phyloP scores from a whole-genome alignment of 2,329 filamentous ascomycete species.

The Calonectria leucothoes region DNA sequence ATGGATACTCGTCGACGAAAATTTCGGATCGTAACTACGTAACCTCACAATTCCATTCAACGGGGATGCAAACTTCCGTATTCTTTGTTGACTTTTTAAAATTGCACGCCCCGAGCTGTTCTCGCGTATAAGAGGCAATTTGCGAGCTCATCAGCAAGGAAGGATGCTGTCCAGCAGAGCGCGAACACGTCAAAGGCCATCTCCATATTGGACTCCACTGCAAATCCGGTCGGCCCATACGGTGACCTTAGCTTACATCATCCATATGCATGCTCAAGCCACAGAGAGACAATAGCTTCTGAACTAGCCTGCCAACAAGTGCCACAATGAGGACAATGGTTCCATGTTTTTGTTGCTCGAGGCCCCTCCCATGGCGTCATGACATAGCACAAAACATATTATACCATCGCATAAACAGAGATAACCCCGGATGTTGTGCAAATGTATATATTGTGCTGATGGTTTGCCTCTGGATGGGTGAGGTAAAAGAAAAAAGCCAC shows the following conservation, averaged over 20 bases:
- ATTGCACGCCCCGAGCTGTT: neutral
- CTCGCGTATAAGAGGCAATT: neutral
- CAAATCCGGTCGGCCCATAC: neutral
- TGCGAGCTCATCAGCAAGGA: slow-evolving; percentile 14
- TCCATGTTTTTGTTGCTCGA: neutral
- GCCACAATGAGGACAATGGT: neutral
- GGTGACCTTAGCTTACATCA: slow-evolving; percentile 6
- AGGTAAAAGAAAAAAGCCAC: neutral
- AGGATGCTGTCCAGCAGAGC: slow-evolving; percentile 10
- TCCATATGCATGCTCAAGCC: neutral
- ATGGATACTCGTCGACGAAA: slow-evolving; percentile 14
- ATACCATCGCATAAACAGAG: neutral
- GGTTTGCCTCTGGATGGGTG: neutral
- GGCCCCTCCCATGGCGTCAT: neutral
- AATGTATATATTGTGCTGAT: neutral
- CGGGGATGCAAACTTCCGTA: neutral
- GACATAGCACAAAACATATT: neutral
- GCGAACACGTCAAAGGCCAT: slow-evolving; percentile 16
- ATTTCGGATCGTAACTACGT: slow-evolving; percentile 15
- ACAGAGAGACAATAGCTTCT: neutral
- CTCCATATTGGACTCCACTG: slow-evolving; percentile 14
- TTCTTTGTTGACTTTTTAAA: neutral
- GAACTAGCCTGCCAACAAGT: neutral
- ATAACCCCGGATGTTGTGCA: neutral
- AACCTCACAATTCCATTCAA: neutral